Base-by-base conservation (phyloP, 1,284 basidiomycete species). In the Ceraceosorus bombacis region DNA sequence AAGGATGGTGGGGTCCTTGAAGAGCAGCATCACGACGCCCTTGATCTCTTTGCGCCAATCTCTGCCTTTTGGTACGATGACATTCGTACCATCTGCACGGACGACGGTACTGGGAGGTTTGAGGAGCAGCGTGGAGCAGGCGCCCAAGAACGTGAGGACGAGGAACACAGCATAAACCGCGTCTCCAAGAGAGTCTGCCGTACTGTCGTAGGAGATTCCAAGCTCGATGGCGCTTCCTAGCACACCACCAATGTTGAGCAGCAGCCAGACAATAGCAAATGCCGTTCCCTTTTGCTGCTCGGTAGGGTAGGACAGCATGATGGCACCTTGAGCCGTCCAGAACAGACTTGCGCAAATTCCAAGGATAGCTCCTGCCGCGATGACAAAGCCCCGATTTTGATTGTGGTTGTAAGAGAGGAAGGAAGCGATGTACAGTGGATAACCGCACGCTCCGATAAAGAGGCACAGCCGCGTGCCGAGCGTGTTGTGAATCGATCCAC, bases 301-400 rank as follows among this genome's bases (percentile, higher is more conserved):
- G 8, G 53, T 56, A 6, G 53, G 49, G 12, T 56, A 55, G 1
- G 87, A 82, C 70, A 92, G 80, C 85, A 90, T 90, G 63, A 90
- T 80, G 5, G 85, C 85, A 15, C 89, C 89, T 72, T 91, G 89
- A 1, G 73, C 73, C 4, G 71, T 68, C 77, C 77, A 77, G n/a
- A 92, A 80, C 37, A 91, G 76, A 52, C 87, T 88, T 10, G 90
- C 90, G 71, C 88, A 90, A 55, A 90, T 71, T 51, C 90, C 90
- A 13, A 92, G 85, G 60, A 91, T 80, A 39, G 88, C 88, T 41
- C 89, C 90, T 0, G 88, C 82, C 39, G 82, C 83, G 66, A 91
- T 85, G 57, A 80, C 68, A 67, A 81, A 80, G 69, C 72, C 75
- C 49, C 70, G 39, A 55, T 72, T 78, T 51, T 65, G 43, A 62